Base-by-base conservation (phyloP, 176 grass and related monocot species). In the Eleusine indica region DNA sequence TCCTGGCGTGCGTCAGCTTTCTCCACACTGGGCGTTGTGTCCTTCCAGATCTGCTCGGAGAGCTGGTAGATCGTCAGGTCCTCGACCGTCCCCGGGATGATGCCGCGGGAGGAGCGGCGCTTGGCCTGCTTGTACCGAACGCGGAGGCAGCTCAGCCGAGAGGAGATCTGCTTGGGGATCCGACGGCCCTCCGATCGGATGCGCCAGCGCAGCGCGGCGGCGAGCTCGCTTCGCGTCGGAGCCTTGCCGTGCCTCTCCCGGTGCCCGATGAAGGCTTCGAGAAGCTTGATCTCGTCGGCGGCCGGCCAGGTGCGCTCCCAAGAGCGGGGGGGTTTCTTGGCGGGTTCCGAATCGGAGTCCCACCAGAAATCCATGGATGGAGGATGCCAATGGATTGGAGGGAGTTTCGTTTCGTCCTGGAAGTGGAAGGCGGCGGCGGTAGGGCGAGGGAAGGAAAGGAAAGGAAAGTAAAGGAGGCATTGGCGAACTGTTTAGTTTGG, bases 11-110 rank as follows among this genome's bases (percentile, higher is more conserved):
- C 38, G 60, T 73, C 12, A 22, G 12, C 14, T 58, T 66, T 79
- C 30, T 4, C 51, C 30, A 9, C 8, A 58, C 7, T 10, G 46
- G 15, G 0, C 43, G 12, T n/a, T 32, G 15, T 16, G 71, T 25
- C 63, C 39, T 22, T 78, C 78, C 78, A 87, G 51, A 87, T 9
- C 25, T 16, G 49, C 71, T 82, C 76, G 9, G 85, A 82, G 71
- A 87, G 80, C 7, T 0, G 12, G 80, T 77, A 83, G 80, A 83
- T 41, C 16, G 3, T 70, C n/a, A 75, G 2, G 32, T 83, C 81
- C 32, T 29, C 14, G 7, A 67, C 71, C 71, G 61, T 75, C 60
- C 0, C 71, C 7, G 81, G 81, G 60, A 75, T 15, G n/a, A 3
- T 48, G 61, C 81, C 81, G 32, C 60, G 81, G 62, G 72, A 53